phyloP scores from a whole-genome alignment of 2,329 filamentous ascomycete species.

The Ambrosiella xylebori region DNA sequence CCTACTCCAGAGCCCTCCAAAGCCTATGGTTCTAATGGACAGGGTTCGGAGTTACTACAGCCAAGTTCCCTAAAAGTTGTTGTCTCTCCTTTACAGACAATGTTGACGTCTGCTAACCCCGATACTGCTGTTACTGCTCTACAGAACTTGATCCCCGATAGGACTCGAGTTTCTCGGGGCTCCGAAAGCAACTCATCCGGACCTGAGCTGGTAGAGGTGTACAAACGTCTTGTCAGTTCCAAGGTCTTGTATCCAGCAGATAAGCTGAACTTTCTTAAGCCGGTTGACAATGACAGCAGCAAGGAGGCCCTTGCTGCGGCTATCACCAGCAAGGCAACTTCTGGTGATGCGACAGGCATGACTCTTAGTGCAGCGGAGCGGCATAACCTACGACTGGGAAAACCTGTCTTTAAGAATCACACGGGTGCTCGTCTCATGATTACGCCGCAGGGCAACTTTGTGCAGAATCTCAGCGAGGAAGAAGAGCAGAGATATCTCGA shows the following conservation, averaged over 20 bases:
- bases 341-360: conserved; percentile 13
- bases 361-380: conserved; percentile 38
- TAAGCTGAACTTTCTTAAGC: too few species aligned
- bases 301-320: not conserved
- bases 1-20: not conserved
- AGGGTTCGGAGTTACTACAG: not conserved
- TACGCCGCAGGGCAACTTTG: conserved; percentile 58
- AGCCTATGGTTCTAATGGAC: not conserved
- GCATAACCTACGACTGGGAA: conserved; percentile 34
- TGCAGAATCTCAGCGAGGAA: conserved; percentile 51
- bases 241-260: too few species aligned
- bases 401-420: conserved; percentile 40
- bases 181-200: too few species aligned
- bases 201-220: too few species aligned
- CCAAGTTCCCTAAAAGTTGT: not conserved
- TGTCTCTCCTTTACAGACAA: not conserved
- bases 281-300: too few species aligned
- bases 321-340: not conserved
- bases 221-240: too few species aligned
- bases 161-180: too few species aligned
- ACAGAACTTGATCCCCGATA: too few species aligned
- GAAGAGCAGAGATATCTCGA: conserved; percentile 55
- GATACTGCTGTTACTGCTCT: too few species aligned
- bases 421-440: conserved; percentile 49
- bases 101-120: not conserved